Evolutionary conservation across 352 stramenopile genomes (phyloP).

Genomic region (Globisporangium parvum): DNA sequence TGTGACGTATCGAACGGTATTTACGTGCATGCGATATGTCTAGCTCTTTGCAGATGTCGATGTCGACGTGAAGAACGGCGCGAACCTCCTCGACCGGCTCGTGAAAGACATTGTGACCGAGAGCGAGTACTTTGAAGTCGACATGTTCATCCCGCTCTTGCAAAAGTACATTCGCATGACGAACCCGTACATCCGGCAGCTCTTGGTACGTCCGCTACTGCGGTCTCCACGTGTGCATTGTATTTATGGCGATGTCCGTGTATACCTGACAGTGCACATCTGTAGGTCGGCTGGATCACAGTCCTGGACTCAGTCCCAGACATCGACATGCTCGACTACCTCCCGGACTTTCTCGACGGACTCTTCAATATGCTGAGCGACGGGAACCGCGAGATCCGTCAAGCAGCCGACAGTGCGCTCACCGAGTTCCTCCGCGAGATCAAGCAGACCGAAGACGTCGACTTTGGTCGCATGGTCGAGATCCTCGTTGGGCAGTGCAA

Average conservation of each 20-base stretch:
- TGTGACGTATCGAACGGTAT: not conserved
- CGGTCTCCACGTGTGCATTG: not conserved
- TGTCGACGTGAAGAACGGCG: conserved; percentile 98
- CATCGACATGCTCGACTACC: conserved; percentile 99
- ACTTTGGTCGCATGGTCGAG: conserved; percentile 96
- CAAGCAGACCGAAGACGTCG: conserved; percentile 92
- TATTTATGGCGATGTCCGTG: not conserved
- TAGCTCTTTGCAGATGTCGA: conserved; percentile 99
- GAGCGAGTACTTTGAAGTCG: conserved; percentile 97
- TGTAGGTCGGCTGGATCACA: conserved; percentile 94
- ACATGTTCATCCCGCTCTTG: conserved; percentile 98
- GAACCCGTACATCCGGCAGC: conserved; percentile 98
- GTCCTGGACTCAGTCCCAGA: conserved; percentile 98
- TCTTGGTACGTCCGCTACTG: conserved; percentile 56
- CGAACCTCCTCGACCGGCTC: conserved; percentile 86
- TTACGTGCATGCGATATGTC: conserved; percentile 15
- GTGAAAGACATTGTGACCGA: conserved; percentile 99
- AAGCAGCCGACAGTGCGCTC: conserved; percentile 92
- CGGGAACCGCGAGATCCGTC: conserved; percentile 97
- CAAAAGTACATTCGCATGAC: conserved; percentile 99
- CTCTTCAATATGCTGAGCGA: conserved; percentile 99
- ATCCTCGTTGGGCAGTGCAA: conserved; percentile 98
- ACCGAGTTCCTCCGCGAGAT: conserved; percentile 96
- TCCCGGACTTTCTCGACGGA: conserved; percentile 96
- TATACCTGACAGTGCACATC: not conserved